Base-by-base conservation (phyloP, 2,329 filamentous ascomycete genomes). In the Cordyceps cateniannulata region DNA sequence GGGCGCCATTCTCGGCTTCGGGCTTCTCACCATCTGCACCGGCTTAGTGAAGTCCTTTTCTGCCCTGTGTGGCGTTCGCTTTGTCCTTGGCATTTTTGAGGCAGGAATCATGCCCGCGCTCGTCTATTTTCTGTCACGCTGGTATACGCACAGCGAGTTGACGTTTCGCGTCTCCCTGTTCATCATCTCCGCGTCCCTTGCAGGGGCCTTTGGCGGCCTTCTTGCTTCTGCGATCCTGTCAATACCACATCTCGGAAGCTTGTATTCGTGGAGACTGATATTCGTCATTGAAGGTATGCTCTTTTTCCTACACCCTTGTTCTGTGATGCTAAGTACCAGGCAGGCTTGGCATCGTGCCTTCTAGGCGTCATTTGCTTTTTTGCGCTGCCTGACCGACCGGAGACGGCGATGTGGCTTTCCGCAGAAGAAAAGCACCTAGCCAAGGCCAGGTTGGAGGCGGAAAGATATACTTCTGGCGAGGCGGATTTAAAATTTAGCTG, bases 191-290 rank as follows among this genome's bases (percentile, higher is more conserved):
- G 83, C 85, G 0, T 82, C 85, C 0, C 73, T 89, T 0, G 85
- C 86, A 0, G 86, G 86, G 6, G 86, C 85, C 0, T 88, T 89
- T 62, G 86, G 87, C 1, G 87, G 87, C 0, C 77, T 90, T 0
- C 72, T 90, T 1, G 81, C 80, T 0, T 84, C 79, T 0, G 87
- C 75, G 0, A 89, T 90, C 52, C 73, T 89, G 9, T 83, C 76
- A 0, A 77, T 90, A 6, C 72, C 80, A 25, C 69, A 75, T 51
- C 81, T 88, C 59, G 86, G 85, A 7, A 69, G 75, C 4, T 71
- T 89, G 0, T 75, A 73, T 25, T 73, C 71, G 5, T 90, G 87
- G 87, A 76, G 86, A 8, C 88, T 89, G 85, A 88, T 90, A 56
- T 90, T 90, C 59, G 81, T 79, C 4, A 84, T 90, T n/a, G 87